Evolutionary conservation across 768 basidiomycete species (phyloP).

Genomic region (Russula vinacea): DNA sequence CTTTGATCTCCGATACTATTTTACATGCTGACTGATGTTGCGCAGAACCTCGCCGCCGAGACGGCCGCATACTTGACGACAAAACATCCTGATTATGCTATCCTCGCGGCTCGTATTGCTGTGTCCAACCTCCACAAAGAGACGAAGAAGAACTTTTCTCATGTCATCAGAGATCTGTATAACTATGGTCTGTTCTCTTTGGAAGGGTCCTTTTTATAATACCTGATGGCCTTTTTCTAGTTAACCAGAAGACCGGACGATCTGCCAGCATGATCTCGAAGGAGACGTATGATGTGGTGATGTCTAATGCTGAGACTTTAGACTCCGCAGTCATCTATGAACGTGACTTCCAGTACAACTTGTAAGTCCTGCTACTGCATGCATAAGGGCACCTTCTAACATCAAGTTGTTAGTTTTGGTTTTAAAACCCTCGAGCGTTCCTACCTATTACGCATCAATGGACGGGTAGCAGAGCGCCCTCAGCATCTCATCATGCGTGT

Average conservation of each 20-base stretch:
- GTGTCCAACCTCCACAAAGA: conserved; percentile 99
- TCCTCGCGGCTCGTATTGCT: conserved; percentile 97
- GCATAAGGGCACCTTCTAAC: conserved; percentile 10
- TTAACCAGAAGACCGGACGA: conserved; percentile 90
- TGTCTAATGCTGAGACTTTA: conserved; percentile 72
- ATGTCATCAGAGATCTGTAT: conserved; percentile 88
- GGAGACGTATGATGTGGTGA: conserved; percentile 78
- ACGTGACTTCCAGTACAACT: conserved; percentile 97
- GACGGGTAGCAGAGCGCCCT: conserved; percentile 95
- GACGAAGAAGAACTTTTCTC: conserved; percentile 95
- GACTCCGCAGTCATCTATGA: conserved; percentile 97
- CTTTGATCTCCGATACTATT: too few relatives aligned
- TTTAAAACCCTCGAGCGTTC: conserved; percentile 98
- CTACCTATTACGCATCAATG: conserved; percentile 91
- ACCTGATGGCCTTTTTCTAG: conserved; percentile 38
- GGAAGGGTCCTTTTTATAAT: background rate
- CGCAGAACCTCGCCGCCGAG: conserved; percentile 90
- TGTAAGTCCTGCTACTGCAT: conserved; percentile 48
- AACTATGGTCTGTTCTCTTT: conserved; percentile 61
- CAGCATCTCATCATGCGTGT: conserved; percentile 99
- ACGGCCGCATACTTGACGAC: conserved; percentile 98
- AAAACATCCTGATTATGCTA: conserved; percentile 94
- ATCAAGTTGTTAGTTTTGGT: conserved; percentile 67
- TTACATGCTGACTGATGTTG: conserved; percentile 3
- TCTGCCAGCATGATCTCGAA: conserved; percentile 92